Evolutionary conservation across 202 grass and related monocot genomes (phyloP), one percentile per base, ranked within the genome.

Genomic region (Panicum virgatum): DNA sequence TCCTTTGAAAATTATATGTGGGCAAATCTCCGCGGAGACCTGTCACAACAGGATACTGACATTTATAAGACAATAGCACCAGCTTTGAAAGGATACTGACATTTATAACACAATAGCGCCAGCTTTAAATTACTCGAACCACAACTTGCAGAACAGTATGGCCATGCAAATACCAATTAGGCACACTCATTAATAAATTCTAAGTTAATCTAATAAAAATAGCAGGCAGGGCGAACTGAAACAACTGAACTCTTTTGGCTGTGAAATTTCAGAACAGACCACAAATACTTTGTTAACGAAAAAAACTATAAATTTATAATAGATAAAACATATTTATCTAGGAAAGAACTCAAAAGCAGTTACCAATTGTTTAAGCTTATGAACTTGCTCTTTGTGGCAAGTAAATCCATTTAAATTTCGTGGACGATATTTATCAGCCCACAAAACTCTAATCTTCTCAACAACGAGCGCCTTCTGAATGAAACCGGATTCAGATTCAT

Each of bases 1-100:
- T 13, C 91, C 91, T 87, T 93, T 93, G 64, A 93, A 76, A 84
- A 93, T 87, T 51, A 90, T 90, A 86, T 90, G 88, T 51, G 91
- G 88, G 62, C 79, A 93, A 52, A 62, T 72, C 43, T 86, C 82
- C 29, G 34, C 36, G 18, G 82, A 86, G 13, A 93, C 71, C 88
- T 93, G 80, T n/a, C 25, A 82, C 50, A 86, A 40, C 14, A 56
- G 34, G 39, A 71, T 46, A 52, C 39, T 67, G 25, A 7, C 43
- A 85, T 69, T 89, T 53, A 86, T 43, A 89, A 74, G 47, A n/a
- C 18, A 60, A 60, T 46, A 85, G 18, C 36, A 60, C 27, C 44
- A 80, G 44, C n/a, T n/a, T n/a, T n/a, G n/a, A n/a, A n/a, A n/a
- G n/a, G n/a, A n/a, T n/a, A n/a, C n/a, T n/a, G n/a, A n/a, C n/a